Evolutionary conservation across 2,329 filamentous ascomycete species (phyloP).

Genomic region (Colletotrichum coccodes): DNA sequence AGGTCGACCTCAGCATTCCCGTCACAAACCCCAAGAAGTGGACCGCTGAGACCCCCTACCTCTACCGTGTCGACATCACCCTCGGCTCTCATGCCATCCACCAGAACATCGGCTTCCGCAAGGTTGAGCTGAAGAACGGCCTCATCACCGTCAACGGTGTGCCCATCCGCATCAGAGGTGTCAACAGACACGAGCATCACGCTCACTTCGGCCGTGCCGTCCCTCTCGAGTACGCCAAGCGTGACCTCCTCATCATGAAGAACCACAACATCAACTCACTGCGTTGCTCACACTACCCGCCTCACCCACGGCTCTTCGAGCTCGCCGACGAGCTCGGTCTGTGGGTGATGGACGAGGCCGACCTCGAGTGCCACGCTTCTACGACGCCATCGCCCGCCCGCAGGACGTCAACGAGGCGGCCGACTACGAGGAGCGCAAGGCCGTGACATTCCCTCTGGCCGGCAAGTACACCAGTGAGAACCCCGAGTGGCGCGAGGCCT

Average conservation of each 20-base stretch:
- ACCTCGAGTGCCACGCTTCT: slow-evolving; percentile 65
- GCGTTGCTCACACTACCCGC: slow-evolving; percentile 75
- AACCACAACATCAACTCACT: slow-evolving; percentile 77
- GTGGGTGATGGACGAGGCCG: slow-evolving; percentile 66
- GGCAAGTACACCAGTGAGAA: slow-evolving; percentile 71
- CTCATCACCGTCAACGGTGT: slow-evolving; percentile 71
- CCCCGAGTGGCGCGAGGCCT: slow-evolving; percentile 69
- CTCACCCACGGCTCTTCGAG: slow-evolving; percentile 68
- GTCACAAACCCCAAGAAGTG: slow-evolving; percentile 69
- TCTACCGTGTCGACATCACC: slow-evolving; percentile 65
- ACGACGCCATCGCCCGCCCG: slow-evolving; percentile 59
- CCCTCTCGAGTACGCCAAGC: slow-evolving; percentile 68
- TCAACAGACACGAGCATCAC: slow-evolving; percentile 79
- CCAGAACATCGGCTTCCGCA: slow-evolving; percentile 71
- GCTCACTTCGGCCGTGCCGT: slow-evolving; percentile 71
- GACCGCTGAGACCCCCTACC: slow-evolving; percentile 73
- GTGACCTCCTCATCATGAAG: slow-evolving; percentile 76
- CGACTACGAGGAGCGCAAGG: slow-evolving; percentile 70
- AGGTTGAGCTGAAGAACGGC: slow-evolving; percentile 69
- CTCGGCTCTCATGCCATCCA: slow-evolving; percentile 52
- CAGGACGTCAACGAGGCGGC: slow-evolving; percentile 63
- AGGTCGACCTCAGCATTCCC: slow-evolving; percentile 54
- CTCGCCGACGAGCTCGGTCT: slow-evolving; percentile 74
- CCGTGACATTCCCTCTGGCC: slow-evolving; percentile 62
- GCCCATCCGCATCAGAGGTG: slow-evolving; percentile 69